Evolutionary conservation across 2,329 filamentous ascomycete genomes (phyloP), one percentile per base, ranked within the genome.

Genomic region (Aspergillus sp.): DNA sequence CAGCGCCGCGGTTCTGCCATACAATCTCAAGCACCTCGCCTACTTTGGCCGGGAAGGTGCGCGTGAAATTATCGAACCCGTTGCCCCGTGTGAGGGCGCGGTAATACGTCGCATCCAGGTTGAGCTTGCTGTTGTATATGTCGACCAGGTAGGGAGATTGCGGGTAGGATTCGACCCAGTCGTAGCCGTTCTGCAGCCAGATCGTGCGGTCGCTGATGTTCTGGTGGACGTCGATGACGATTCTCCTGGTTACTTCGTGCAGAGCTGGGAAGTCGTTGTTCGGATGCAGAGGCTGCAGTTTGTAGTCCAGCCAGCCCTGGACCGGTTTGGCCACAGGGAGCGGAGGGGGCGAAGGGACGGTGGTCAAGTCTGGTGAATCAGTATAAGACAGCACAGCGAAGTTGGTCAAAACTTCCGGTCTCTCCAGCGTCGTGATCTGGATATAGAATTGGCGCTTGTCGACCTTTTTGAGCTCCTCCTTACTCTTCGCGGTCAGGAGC

Each of bases 401-500:
- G 25, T 59, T 64, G 0, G 69, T 68, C 43, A 63, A 41, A n/a
- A 63, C 66, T 35, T 56, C 55, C 0, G 68, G 68, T 19, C 68
- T 61, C 21, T 67, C 65, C 4, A 67, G 63, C 4, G 59, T 66
- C 31, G 68, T 66, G 6, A 71, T 56, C 19, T 68, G 70, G 23
- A 84, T 71, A n/a, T 76, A 75, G 57, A 82, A 82, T 55, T 82
- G 79, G 3, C 79, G 68, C 71, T 79, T 83, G 43, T 73, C 63
- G 21, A 65, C 44, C n/a, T 54, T 37, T 17, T 55, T 47, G 23
- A 71, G 50, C 55, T 73, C 67, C 1, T 52, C 57, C 41, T 62
- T 55, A 7, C 63, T 57, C 48, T 87, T 87, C 1, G 84, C 78
- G 12, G 73, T 76, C 33, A 89, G 73, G 2, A 88, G 72, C 0